Conservation (phyloP, 495 filamentous ascomycete species). For the Cercophora samala region DNA sequence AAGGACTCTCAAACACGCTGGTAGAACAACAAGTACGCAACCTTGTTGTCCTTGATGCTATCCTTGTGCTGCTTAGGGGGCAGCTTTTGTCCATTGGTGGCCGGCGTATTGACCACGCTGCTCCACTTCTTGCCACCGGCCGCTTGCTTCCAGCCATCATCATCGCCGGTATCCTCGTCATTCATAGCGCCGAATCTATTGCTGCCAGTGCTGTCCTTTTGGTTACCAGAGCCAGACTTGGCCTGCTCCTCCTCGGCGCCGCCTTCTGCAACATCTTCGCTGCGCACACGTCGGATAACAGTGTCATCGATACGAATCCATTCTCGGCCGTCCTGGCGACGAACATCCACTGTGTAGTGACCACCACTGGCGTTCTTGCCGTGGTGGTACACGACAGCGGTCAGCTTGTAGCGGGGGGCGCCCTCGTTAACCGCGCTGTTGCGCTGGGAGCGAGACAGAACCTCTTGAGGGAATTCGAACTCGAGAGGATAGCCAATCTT, state of each 20-base stretch:
- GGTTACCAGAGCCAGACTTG: slow-evolving; percentile 51
- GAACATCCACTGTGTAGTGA: slow-evolving; percentile 95
- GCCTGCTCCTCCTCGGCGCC: slow-evolving; percentile 73
- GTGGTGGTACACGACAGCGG: slow-evolving; percentile 94
- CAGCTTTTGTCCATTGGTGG: slow-evolving; percentile 54
- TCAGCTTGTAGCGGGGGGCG: slow-evolving; percentile 76
- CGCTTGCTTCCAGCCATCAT: slow-evolving; percentile 85
- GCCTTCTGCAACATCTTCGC: slow-evolving; percentile 87
- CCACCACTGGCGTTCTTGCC: slow-evolving; percentile 92
- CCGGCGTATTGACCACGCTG: slow-evolving; percentile 58
- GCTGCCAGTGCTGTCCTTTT: slow-evolving; percentile 39
- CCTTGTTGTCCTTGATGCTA: slow-evolving; percentile 85
- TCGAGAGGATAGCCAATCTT: slow-evolving; percentile 93
- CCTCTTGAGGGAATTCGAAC: slow-evolving; percentile 88
- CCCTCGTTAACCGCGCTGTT: slow-evolving; percentile 56
- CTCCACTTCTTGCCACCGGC: slow-evolving; percentile 65
- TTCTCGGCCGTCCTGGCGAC: slow-evolving; percentile 86
- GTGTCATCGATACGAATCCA: slow-evolving; percentile 98
- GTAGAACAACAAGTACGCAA: slow-evolving; percentile 95
- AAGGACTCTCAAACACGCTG: slow-evolving; percentile 59
- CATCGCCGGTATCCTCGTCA: slow-evolving; percentile 64
- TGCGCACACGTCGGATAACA: slow-evolving; percentile 75
- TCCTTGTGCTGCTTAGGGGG: slow-evolving; percentile 60
- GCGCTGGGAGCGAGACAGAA: slow-evolving; percentile 75
- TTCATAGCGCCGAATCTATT: slow-evolving; percentile 70